Percentiles rank a stretch among this genome's conserved stretches.
These are phyloP conservation scores for Vigna nakashimae DNA, from an alignment of 306 rosid species.

Conservation along the genomic window DNA sequence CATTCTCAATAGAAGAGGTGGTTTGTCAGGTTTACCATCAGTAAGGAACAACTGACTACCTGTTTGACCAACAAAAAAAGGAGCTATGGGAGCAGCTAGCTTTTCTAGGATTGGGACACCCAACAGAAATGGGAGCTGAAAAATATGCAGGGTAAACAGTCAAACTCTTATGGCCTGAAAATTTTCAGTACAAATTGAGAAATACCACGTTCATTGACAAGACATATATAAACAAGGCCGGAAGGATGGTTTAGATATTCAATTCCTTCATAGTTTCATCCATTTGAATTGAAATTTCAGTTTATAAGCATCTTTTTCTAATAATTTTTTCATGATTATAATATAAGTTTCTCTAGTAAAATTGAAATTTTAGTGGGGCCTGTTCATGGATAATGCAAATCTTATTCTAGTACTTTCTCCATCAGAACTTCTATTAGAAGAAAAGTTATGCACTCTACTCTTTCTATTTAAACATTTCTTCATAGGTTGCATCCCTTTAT, in stretches of 20 bases:
- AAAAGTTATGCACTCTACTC: slow-evolving; percentile 1
- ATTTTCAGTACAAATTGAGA: slow-evolving; percentile 39
- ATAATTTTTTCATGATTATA: slow-evolving; percentile 14
- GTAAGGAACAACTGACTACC: slow-evolving; percentile 97
- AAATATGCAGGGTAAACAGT: slow-evolving; percentile 38
- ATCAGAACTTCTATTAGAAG: background rate
- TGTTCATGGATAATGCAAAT: slow-evolving; percentile 21
- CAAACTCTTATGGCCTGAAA: slow-evolving; percentile 22
- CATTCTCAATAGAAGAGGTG: slow-evolving; percentile 95
- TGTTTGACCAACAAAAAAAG: slow-evolving; percentile 81
- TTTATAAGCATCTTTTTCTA: slow-evolving; percentile 24
- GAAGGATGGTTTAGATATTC: slow-evolving; percentile 16
- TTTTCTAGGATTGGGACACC: slow-evolving; percentile 89
- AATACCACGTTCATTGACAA: slow-evolving; percentile 25
- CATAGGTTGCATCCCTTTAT: background rate
- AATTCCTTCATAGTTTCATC: slow-evolving; percentile 17
- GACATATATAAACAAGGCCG: background rate
- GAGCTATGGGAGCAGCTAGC: slow-evolving; percentile 86
- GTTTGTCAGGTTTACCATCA: slow-evolving; percentile 84
- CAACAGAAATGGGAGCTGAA: slow-evolving; percentile 88
- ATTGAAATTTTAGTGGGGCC: slow-evolving; percentile 25
- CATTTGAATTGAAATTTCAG: slow-evolving; percentile 6
- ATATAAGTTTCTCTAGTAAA: slow-evolving; percentile 4
- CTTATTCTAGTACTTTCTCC: slow-evolving; percentile 6
- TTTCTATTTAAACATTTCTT: background rate